These are phyloP conservation scores for Ceratocystis cacaofunesta DNA, from an alignment of 2,329 filamentous ascomycete species.

Conservation along the genomic window DNA sequence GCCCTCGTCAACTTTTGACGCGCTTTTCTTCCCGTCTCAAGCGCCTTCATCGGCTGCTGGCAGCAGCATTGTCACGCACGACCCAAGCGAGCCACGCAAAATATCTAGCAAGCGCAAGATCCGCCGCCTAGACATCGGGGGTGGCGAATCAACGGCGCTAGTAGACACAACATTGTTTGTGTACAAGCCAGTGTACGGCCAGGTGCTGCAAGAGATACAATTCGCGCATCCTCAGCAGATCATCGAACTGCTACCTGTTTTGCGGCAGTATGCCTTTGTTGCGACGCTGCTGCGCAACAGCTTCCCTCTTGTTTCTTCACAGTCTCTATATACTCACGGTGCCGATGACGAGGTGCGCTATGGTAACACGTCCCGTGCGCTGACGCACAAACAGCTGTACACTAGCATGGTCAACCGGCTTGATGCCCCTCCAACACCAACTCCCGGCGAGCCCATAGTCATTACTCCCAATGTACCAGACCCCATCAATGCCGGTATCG, in stretches of 20 bases:
- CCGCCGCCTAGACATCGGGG: constrained; percentile 10
- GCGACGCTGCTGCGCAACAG: constrained; percentile 48
- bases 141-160: constrained; percentile 17
- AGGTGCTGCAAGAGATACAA: constrained; percentile 50
- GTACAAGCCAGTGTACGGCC: constrained; percentile 58
- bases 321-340: background rate
- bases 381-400: background rate
- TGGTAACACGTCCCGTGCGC: constrained; percentile 5
- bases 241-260: constrained; percentile 53
- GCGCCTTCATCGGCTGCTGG: constrained; percentile 16
- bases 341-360: constrained; percentile 6
- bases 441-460: background rate
- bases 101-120: constrained; percentile 30
- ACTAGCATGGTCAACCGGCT: constrained; percentile 7
- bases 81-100: constrained; percentile 42
- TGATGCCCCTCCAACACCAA: background rate
- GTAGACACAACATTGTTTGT: constrained; percentile 46
- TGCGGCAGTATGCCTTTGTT: constrained; percentile 63
- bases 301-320: constrained; percentile 27
- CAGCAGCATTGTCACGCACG: constrained; percentile 29
- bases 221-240: constrained; percentile 69
- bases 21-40: constrained; percentile 40
- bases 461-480: background rate
- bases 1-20: constrained; percentile 40
- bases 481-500: background rate